Conservation (phyloP, 192 early-diverging fungal genomes). For the Backusella westeae region DNA sequence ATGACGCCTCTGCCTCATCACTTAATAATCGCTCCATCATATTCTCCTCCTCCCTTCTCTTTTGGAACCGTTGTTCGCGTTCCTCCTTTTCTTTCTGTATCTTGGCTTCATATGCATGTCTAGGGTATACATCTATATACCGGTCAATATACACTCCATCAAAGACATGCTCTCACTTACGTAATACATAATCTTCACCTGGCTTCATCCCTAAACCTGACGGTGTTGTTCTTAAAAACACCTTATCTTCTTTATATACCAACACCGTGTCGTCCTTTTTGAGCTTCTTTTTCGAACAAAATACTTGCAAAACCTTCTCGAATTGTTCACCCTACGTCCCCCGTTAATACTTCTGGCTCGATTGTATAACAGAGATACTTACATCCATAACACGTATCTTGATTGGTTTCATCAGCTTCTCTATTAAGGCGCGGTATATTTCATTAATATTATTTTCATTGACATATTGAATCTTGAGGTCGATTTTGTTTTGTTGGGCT, state of each 20-base stretch:
- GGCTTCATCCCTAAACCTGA: conserved; percentile 19
- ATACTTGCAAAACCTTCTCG: conserved; percentile 7
- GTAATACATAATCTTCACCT: conserved; percentile 5
- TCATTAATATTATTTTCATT: not conserved
- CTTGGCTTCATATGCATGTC: conserved; percentile 8
- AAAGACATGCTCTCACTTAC: not conserved
- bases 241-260: conserved; percentile 20
- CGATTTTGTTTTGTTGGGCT: not conserved
- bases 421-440: not conserved
- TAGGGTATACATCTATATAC: conserved; percentile 25
- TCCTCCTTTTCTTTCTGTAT: conserved; percentile 9
- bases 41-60: conserved; percentile 5
- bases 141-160: not conserved
- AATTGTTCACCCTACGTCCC: conserved; percentile 10
- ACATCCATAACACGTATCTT: conserved; percentile 25
- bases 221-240: conserved; percentile 26
- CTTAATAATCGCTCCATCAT: not conserved
- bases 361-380: no score
- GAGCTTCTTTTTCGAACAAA: conserved; percentile 15
- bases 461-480: conserved; percentile 19
- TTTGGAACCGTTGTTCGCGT: not conserved
- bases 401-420: conserved; percentile 5
- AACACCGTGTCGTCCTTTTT: conserved; percentile 12
- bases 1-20: not conserved
- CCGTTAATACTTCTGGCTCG: no score